Evolutionary conservation across 805 yeast genomes (phyloP).

Genomic region (Candida silvicultrix): DNA sequence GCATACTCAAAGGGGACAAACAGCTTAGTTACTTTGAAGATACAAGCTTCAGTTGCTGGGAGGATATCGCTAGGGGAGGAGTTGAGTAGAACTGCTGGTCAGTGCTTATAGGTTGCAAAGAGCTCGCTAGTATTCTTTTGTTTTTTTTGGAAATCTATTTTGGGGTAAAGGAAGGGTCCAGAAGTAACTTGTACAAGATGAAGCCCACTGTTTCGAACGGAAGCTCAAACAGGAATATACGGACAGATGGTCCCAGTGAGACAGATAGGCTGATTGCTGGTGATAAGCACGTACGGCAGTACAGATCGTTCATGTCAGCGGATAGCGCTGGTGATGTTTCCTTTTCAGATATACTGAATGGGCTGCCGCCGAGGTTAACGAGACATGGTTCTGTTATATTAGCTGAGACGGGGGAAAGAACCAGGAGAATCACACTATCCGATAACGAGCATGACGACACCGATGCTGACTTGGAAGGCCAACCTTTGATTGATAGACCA

Average conservation of each 20-base stretch:
- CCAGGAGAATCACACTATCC: slow-evolving; percentile 22
- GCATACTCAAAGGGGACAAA: no score
- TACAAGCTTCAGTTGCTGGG: no score
- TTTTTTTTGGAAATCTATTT: no score
- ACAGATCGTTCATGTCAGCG: slow-evolving; percentile 16
- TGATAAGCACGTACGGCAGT: slow-evolving; percentile 8
- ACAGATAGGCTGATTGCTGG: neutral
- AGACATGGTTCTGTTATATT: slow-evolving; percentile 33
- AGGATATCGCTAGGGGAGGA: no score
- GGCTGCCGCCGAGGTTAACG: slow-evolving; percentile 12
- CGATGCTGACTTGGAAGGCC: slow-evolving; percentile 9
- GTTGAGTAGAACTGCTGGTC: no score
- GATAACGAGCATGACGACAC: slow-evolving; percentile 5
- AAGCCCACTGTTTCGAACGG: neutral
- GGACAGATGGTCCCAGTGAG: neutral
- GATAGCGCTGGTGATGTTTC: slow-evolving; percentile 12
- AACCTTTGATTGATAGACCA: slow-evolving; percentile 6
- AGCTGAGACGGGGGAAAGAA: slow-evolving; percentile 37
- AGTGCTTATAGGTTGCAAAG: no score
- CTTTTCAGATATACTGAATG: slow-evolving; percentile 6
- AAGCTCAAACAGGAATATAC: neutral
- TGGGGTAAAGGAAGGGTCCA: neutral
- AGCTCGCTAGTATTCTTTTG: no score
- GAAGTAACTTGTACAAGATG: neutral
- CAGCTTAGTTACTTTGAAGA: no score